Conservation (phyloP, 202 grass and related monocot species). For the Setaria viridis region DNA sequence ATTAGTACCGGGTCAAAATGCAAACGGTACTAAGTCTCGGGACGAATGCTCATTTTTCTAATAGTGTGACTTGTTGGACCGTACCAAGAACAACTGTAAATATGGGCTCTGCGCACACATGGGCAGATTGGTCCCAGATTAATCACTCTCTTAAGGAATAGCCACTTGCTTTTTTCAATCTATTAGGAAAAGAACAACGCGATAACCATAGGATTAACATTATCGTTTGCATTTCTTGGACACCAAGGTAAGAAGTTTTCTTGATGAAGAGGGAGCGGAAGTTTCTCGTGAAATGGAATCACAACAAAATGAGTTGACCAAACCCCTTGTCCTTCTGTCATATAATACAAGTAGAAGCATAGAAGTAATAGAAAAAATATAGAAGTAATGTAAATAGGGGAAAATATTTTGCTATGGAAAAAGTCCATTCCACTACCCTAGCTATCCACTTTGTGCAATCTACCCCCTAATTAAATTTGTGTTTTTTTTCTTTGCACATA, state of each 20-base stretch:
- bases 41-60: no score
- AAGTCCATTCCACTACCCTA: no score
- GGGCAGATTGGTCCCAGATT: not conserved
- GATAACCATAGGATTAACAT: not conserved
- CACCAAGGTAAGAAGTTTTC: constrained; percentile 28
- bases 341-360: not conserved
- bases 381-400: not conserved
- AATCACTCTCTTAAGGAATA: not conserved
- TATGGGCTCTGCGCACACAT: not conserved
- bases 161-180: not conserved
- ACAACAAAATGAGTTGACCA: constrained; percentile 3
- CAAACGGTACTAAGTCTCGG: no score
- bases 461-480: no score
- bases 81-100: no score
- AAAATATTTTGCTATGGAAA: not conserved
- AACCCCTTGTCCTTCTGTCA: not conserved
- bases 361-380: not conserved
- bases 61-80: not conserved
- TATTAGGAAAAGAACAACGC: not conserved
- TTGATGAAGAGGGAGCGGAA: constrained; percentile 7
- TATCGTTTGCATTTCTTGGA: constrained; percentile 20
- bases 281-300: not conserved
- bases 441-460: no score
- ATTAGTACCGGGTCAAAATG: no score
- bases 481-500: no score